Base-by-base conservation (phyloP, 371 early-diverging fungal genomes). In the Syncephalastrum racemosum region DNA sequence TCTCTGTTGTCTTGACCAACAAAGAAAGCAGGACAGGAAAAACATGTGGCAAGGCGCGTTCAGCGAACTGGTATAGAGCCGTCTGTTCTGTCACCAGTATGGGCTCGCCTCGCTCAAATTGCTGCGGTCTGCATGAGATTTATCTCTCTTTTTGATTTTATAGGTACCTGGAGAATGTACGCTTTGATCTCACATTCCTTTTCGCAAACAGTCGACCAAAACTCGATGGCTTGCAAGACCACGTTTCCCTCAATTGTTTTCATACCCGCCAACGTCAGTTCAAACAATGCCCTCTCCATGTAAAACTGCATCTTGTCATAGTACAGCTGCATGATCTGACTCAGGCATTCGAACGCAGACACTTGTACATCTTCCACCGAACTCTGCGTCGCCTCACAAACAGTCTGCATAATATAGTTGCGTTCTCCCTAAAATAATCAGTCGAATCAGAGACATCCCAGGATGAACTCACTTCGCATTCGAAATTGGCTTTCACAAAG, bases 141-240 rank as follows among this genome's bases (percentile, higher is more conserved):
- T 16, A 25, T 36, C 7, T 19, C 24, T 25, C 24, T 50, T 12
- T 24, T 24, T 13, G 3, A 23, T 14, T 2, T 4, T 25, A 14
- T 4, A 31, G 19, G 59, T 64, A 74, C 75, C 15, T 75, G 70
- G 8, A 66, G 67, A 31, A 69, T 75, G 14, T 85, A 80, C 4
- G 73, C 64, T 36, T 78, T 76, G 10, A 90, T 65, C 31, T 87
- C 87, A 45, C 89, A 83, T 71, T 98, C 99, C 56, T 88, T 90
- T 61, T 98, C 99, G 68, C 94, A 95, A 19, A 98, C 90, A 18
- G 97, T 95, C 14, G 96, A 94, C 99, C 99, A 98, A 67, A 98
- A 98, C 77, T 98, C 99, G 54, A 97, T 88, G 42, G 97, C 97
- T 70, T 98, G 98, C 58, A 95, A 74, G 4, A 90, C 95, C 40